phyloP scores from a whole-genome alignment of 106 monocot species.

The Chionographis japonica region DNA sequence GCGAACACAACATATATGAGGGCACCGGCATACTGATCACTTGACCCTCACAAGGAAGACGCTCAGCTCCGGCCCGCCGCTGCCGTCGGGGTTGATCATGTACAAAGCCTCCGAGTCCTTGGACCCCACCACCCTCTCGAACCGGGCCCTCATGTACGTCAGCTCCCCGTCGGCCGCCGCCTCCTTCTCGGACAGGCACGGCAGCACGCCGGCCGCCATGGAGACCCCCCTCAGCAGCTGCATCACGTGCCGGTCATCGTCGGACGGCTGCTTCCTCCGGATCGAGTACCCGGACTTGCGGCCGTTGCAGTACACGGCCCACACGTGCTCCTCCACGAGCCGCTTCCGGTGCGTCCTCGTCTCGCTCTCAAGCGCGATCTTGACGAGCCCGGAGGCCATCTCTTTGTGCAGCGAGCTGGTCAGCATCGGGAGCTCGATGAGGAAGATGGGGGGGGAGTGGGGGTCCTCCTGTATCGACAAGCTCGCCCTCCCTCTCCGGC shows the following conservation, averaged over 20 bases:
- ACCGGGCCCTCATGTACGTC: conserved; percentile 59
- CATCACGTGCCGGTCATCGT: conserved; percentile 61
- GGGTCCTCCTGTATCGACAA: conserved; percentile 63
- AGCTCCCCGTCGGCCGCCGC: conserved; percentile 31
- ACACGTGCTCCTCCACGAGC: conserved; percentile 62
- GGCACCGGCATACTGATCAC: no score
- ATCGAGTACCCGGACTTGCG: conserved; percentile 65
- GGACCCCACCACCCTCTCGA: conserved; percentile 67
- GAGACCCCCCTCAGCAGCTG: conserved; percentile 68
- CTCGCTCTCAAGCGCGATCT: conserved; percentile 67
- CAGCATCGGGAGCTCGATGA: conserved; percentile 74
- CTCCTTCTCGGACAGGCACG: conserved; percentile 28
- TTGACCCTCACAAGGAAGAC: conserved; percentile 68
- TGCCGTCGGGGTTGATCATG: conserved; percentile 65
- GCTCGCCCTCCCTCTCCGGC: conserved; percentile 38
- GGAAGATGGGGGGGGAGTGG: conserved; percentile 49
- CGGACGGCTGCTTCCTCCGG: conserved; percentile 39
- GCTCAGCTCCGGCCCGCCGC: conserved; percentile 49
- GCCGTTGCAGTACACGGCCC: conserved; percentile 76
- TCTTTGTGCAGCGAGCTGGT: conserved; percentile 55
- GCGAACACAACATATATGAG: no score
- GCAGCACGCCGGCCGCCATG: conserved; percentile 74
- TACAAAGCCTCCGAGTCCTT: conserved; percentile 70
- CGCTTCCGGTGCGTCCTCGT: conserved; percentile 46
- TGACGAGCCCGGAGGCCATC: conserved; percentile 52